A percentile compares a stretch with the other conserved stretches of the same genome.
Evolutionary conservation across 2,329 filamentous ascomycete species (phyloP).

Genomic region (Epichloe sylvatica): DNA sequence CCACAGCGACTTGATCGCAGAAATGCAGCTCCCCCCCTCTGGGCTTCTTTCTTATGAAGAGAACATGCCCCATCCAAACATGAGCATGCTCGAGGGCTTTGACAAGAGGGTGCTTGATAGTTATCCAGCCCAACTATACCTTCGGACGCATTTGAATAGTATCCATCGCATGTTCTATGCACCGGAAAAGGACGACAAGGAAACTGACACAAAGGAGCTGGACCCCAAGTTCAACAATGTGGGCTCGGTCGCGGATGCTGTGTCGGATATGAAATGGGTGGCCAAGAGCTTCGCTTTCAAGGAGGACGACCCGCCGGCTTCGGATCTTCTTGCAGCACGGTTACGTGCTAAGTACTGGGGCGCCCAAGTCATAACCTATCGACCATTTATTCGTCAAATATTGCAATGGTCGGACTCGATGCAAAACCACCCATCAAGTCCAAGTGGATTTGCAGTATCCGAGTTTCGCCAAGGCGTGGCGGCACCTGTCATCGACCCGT

Average conservation of each 20-base stretch:
- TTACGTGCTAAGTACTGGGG: slow-evolving; percentile 92
- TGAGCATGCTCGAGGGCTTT: slow-evolving; percentile 29
- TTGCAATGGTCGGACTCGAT: slow-evolving; percentile 32
- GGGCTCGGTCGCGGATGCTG: slow-evolving; percentile 28
- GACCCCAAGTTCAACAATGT: slow-evolving; percentile 31
- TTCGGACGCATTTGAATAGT: slow-evolving; percentile 50
- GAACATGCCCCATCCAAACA: slow-evolving; percentile 53
- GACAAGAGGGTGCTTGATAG: slow-evolving; percentile 38
- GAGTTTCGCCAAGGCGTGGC: slow-evolving; percentile 24
- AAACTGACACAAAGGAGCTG: slow-evolving; percentile 12
- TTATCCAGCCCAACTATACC: slow-evolving; percentile 49
- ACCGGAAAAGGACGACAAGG: slow-evolving; percentile 23
- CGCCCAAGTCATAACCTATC: slow-evolving; percentile 75
- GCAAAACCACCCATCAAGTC: slow-evolving; percentile 20
- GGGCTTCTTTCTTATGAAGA: slow-evolving; percentile 48
- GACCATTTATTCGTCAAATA: slow-evolving; percentile 54
- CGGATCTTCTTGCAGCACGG: slow-evolving; percentile 67
- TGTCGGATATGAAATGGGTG: slow-evolving; percentile 32
- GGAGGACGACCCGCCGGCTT: slow-evolving; percentile 55
- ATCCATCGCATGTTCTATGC: slow-evolving; percentile 46
- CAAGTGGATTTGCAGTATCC: slow-evolving; percentile 18
- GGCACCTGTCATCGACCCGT: slow-evolving; percentile 23
- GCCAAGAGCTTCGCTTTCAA: slow-evolving; percentile 40
- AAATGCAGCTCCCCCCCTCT: slow-evolving; percentile 53
- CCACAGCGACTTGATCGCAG: slow-evolving; percentile 72